Evolutionary conservation across 179 eudicot genomes (phyloP).

Genomic region (Vitellaria paradoxa): DNA sequence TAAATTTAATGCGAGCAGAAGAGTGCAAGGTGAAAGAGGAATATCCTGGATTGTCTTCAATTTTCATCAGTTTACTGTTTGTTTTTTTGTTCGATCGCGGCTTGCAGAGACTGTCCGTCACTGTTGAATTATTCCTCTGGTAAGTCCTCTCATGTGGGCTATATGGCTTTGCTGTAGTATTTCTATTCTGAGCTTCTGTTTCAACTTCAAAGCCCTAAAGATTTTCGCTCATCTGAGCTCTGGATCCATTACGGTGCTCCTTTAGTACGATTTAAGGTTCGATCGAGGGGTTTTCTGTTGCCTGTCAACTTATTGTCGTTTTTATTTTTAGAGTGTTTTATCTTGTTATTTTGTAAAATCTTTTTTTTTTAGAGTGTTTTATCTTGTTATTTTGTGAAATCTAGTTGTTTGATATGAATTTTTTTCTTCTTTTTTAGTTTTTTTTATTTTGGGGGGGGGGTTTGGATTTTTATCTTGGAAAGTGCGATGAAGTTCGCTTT

Average conservation of each 20-base stretch:
- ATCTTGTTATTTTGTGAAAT: not conserved
- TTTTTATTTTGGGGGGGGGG: not conserved
- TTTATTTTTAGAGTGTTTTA: conserved; percentile 2
- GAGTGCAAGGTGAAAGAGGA: conserved; percentile 3
- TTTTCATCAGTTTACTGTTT: conserved; percentile 3
- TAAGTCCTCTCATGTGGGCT: not conserved
- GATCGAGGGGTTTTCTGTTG: conserved; percentile 22
- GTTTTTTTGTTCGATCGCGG: not conserved
- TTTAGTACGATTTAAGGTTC: conserved; percentile 24
- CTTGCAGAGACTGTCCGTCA: not conserved
- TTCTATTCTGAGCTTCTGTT: conserved; percentile 3
- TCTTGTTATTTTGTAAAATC: not conserved
- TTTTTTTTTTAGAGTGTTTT: conserved; percentile 3
- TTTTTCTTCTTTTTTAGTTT: too few relatives aligned
- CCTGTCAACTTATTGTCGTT: not conserved
- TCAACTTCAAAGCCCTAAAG: conserved; percentile 14
- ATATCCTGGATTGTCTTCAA: conserved; percentile 13
- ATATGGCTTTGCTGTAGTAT: not conserved
- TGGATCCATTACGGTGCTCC: conserved; percentile 19
- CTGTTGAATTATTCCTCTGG: conserved; percentile 15
- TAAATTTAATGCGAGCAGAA: conserved; percentile 12
- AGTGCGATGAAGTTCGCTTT: conserved; percentile 10
- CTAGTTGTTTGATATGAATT: not conserved
- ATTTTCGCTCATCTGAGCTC: conserved; percentile 14
- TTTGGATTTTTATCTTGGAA: conserved; percentile 18